Evolutionary conservation across 2,329 filamentous ascomycete genomes (phyloP).

Genomic region (Phaeosphaeriaceae sp.): DNA sequence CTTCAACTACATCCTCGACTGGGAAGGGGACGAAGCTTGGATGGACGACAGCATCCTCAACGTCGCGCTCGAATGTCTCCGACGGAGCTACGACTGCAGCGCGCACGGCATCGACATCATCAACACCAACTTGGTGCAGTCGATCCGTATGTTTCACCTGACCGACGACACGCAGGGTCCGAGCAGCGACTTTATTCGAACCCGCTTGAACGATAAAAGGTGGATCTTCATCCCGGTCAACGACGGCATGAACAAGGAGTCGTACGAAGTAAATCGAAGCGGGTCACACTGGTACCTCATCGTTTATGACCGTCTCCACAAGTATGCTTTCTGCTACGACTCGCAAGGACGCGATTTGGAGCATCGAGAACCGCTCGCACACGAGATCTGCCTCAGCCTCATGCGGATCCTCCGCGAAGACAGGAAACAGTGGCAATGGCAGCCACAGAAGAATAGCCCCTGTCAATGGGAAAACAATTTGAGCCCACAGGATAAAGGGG

Average conservation of each 20-base stretch:
- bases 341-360: accelerated
- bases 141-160: conserved; percentile 11
- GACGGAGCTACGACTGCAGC: conserved; percentile 8
- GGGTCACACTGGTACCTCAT: conserved; percentile 33
- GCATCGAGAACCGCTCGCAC: conserved; percentile 4
- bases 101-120: conserved; percentile 21
- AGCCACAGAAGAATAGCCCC: conserved; percentile 9
- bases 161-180: conserved; percentile 3
- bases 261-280: neutral
- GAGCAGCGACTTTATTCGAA: conserved; percentile 13
- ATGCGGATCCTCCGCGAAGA: conserved; percentile 19
- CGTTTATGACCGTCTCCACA: conserved; percentile 15
- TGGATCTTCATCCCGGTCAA: conserved; percentile 38
- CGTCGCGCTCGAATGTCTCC: conserved; percentile 26
- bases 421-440: conserved; percentile 1
- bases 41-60: conserved; percentile 28
- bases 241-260: conserved; percentile 18
- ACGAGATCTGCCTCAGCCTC: conserved; percentile 9
- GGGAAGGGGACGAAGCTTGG: conserved; percentile 6
- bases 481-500: conserved; percentile 15
- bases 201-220: conserved; percentile 16
- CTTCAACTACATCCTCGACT: conserved; percentile 10
- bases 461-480: conserved; percentile 20
- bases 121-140: conserved; percentile 20
- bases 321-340: neutral